A percentile compares a stretch with the other conserved stretches of the same genome.
These are phyloP conservation scores for Coprinopsis marcescibilis DNA, from an alignment of 768 basidiomycete genomes.

Conservation along the genomic window DNA sequence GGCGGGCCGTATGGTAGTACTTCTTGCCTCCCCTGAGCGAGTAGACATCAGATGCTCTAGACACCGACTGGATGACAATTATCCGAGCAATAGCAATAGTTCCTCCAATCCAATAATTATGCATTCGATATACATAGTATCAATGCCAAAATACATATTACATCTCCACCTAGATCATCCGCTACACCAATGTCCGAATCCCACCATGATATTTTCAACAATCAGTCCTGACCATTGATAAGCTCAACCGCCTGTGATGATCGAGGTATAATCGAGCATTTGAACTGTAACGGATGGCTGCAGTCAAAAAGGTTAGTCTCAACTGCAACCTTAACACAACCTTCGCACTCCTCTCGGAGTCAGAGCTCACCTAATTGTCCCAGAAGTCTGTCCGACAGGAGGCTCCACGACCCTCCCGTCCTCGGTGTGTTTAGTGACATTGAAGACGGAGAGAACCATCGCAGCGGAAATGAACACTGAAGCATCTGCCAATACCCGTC, in stretches of 20 bases:
- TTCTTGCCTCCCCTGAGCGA: too few species aligned
- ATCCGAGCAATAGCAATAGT: too few species aligned
- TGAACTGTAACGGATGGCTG: constrained; percentile 38
- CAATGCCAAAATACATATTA: too few species aligned
- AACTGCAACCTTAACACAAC: too few species aligned
- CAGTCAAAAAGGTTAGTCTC: background rate
- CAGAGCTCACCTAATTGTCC: constrained; percentile 42
- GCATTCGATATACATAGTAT: too few species aligned
- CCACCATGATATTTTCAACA: background rate
- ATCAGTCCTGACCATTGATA: constrained; percentile 19
- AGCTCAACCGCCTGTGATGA: constrained; percentile 33
- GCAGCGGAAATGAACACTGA: constrained; percentile 36
- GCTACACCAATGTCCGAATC: background rate
- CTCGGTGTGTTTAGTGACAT: constrained; percentile 27
- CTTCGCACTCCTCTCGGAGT: too few species aligned
- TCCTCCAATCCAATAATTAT: too few species aligned
- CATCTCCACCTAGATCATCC: background rate
- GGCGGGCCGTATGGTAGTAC: too few species aligned
- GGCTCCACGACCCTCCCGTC: constrained; percentile 25
- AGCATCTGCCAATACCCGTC: constrained; percentile 34
- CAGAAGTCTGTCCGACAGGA: constrained; percentile 35
- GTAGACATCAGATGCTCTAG: too few species aligned
- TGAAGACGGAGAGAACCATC: constrained; percentile 37
- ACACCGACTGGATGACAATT: too few species aligned
- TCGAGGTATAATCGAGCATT: constrained; percentile 34